A percentile compares a stretch with the other conserved stretches of the same genome.
Conservation (phyloP, 192 early-diverging fungal species). For the Linnemannia zychae region DNA sequence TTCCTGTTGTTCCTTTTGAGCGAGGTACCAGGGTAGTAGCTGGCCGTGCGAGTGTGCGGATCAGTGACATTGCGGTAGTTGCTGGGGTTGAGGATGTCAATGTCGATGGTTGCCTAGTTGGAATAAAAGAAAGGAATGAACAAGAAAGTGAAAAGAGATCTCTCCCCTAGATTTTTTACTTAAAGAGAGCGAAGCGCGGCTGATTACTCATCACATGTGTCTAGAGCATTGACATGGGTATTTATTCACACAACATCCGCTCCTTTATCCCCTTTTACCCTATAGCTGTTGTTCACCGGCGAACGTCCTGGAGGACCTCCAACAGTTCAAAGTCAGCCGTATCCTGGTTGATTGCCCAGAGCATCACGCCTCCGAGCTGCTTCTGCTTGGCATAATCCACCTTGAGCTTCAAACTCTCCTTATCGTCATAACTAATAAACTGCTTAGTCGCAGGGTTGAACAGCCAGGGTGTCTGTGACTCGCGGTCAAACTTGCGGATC, state of each 20-base stretch:
- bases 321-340: constrained; percentile 69
- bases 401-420: constrained; percentile 68
- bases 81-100: neutral
- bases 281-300: neutral
- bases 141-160: constrained; percentile 3
- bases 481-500: constrained; percentile 73
- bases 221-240: neutral
- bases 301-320: constrained; percentile 47
- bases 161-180: neutral
- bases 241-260: neutral
- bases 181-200: neutral
- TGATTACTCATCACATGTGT: neutral
- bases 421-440: constrained; percentile 83
- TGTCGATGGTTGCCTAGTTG: neutral
- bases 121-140: neutral
- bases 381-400: constrained; percentile 67
- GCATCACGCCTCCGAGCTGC: constrained; percentile 73
- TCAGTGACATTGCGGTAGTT: neutral
- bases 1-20: neutral
- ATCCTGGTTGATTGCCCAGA: constrained; percentile 79
- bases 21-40: neutral
- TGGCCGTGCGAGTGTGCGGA: neutral
- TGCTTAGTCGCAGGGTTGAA: constrained; percentile 69
- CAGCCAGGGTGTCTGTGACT: constrained; percentile 78
- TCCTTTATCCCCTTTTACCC: too few species aligned